phyloP scores from a whole-genome alignment of 805 yeast genomes.

The Suhomyces sp. region DNA sequence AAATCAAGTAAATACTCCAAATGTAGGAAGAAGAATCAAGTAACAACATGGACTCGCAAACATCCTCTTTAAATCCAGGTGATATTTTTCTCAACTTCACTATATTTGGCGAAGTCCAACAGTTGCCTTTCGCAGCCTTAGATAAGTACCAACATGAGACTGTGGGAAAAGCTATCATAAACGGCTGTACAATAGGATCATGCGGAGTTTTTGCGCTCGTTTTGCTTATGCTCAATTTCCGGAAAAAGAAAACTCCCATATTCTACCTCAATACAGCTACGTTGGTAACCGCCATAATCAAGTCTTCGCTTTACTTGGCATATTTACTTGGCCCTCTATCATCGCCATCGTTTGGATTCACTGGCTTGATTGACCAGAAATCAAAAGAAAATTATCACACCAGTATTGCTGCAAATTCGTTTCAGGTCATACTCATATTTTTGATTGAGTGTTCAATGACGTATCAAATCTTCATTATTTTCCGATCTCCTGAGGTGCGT shows the following conservation, averaged over 20 bases:
- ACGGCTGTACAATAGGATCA: constrained; percentile 10
- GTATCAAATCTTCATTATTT: constrained; percentile 70
- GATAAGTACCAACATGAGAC: constrained; percentile 5
- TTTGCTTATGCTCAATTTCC: constrained; percentile 15
- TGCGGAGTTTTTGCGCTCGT: constrained; percentile 7
- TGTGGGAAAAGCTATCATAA: constrained; percentile 4
- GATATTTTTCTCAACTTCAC: constrained; percentile 2
- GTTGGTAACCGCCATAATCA: constrained; percentile 53
- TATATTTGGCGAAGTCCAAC: background rate
- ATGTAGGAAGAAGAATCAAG: background rate
- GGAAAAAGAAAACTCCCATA: constrained; percentile 60
- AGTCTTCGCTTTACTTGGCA: constrained; percentile 57
- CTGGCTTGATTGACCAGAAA: constrained; percentile 25
- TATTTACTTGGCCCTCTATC: constrained; percentile 54
- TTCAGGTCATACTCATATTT: constrained; percentile 58
- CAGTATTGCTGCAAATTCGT: constrained; percentile 59
- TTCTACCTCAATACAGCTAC: constrained; percentile 70
- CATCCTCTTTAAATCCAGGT: background rate
- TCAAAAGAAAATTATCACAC: constrained; percentile 39
- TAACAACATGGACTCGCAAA: background rate
- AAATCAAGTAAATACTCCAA: background rate
- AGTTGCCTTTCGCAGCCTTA: constrained; percentile 3
- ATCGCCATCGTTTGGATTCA: constrained; percentile 43
- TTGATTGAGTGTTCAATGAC: constrained; percentile 64
- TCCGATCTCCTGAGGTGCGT: constrained; percentile 54